Evolutionary conservation across 2,329 filamentous ascomycete genomes (phyloP).

Genomic region (Nemania serpens): DNA sequence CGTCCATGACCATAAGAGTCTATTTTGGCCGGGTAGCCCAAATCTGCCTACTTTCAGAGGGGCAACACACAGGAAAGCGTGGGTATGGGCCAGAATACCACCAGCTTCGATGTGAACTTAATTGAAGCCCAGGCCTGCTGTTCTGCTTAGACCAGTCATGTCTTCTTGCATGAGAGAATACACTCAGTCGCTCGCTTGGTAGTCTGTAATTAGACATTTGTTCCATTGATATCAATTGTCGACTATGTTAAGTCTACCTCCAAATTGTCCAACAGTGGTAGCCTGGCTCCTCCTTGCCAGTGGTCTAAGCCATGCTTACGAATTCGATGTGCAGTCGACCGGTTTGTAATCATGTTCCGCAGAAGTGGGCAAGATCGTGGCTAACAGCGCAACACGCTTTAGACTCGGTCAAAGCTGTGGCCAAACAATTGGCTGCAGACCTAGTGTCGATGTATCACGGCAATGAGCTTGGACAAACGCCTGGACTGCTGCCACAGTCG

Average conservation of each 20-base stretch:
- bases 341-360: constrained; percentile 26
- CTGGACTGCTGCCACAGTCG: constrained; percentile 57
- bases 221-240: not conserved
- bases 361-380: not conserved
- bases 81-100: not conserved
- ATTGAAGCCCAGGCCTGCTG: not conserved
- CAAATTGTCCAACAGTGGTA: constrained; percentile 8
- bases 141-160: not conserved
- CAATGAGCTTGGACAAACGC: constrained; percentile 54
- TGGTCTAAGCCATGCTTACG: constrained; percentile 29
- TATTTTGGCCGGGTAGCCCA: not conserved
- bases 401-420: constrained; percentile 57
- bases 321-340: constrained; percentile 36
- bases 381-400: constrained; percentile 7
- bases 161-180: not conserved
- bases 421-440: constrained; percentile 57
- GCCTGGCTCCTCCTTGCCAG: constrained; percentile 20
- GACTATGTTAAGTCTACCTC: constrained; percentile 25
- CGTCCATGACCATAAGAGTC: not conserved
- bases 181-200: not conserved
- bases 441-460: constrained; percentile 55
- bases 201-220: not conserved
- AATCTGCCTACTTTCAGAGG: not conserved
- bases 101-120: not conserved
- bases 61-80: not conserved